Conservation (phyloP, 2,329 filamentous ascomycete species). For the Aspergillus sp. region DNA sequence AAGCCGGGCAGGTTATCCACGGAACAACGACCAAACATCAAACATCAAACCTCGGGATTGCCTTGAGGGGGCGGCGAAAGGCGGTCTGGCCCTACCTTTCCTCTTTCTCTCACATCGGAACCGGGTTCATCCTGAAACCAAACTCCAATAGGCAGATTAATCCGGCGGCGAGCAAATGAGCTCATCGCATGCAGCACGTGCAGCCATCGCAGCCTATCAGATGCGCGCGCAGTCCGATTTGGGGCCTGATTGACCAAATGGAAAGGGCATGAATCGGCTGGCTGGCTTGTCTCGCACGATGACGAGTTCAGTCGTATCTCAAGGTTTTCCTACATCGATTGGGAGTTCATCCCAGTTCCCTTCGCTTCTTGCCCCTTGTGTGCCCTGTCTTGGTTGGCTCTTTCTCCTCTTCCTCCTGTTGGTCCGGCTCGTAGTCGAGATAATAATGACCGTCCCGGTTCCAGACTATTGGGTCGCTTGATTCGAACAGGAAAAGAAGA, state of each 20-base stretch:
- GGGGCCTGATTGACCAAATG: not conserved
- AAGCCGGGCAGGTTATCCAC: not conserved
- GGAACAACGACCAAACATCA: not conserved
- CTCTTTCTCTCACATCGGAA: too few species aligned
- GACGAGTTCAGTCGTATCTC: not conserved
- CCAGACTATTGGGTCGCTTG: not conserved
- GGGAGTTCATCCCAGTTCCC: not conserved
- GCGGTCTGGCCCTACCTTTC: not conserved
- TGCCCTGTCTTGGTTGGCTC: not conserved
- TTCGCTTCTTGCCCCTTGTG: not conserved
- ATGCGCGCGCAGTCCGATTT: not conserved
- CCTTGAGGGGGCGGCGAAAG: not conserved
- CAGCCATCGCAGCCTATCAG: slow-evolving; percentile 17
- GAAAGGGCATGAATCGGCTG: not conserved
- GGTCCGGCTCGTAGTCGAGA: not conserved
- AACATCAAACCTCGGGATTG: too few species aligned
- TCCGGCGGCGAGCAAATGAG: slow-evolving; percentile 23
- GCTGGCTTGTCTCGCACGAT: not conserved
- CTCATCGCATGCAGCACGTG: slow-evolving; percentile 21
- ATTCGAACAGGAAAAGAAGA: not conserved
- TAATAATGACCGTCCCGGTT: not conserved
- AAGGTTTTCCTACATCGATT: not conserved
- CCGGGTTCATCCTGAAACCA: not conserved
- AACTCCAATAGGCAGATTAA: slow-evolving; percentile 11
- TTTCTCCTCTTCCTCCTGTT: not conserved